A percentile compares a stretch with the other conserved stretches of the same genome.
Evolutionary conservation across 1,284 basidiomycete species (phyloP).

Genomic region (Sporisorium scitamineum): DNA sequence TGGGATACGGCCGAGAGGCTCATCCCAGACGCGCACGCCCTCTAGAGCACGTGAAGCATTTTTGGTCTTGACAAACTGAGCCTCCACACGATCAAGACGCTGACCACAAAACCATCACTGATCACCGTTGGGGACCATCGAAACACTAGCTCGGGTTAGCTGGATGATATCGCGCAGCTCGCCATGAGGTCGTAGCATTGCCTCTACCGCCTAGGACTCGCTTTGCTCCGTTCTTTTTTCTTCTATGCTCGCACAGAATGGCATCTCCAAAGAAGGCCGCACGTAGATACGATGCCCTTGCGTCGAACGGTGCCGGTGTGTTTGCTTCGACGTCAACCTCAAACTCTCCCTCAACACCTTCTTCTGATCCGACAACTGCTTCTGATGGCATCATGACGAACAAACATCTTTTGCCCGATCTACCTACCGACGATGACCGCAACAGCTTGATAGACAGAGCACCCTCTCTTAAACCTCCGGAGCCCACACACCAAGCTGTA

Average conservation of each 20-base stretch:
- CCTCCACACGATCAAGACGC: slow-evolving; percentile 33
- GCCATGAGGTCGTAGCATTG: slow-evolving; percentile 19
- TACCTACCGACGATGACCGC: slow-evolving; percentile 15
- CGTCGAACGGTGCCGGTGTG: neutral
- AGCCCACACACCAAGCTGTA: slow-evolving; percentile 21
- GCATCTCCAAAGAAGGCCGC: slow-evolving; percentile 46
- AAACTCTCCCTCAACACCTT: neutral
- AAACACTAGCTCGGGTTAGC: neutral
- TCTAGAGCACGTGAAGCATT: too few species aligned
- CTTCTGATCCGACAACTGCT: neutral
- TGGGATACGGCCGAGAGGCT: too few species aligned
- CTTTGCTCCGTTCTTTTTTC: slow-evolving; percentile 16
- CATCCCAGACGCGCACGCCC: too few species aligned
- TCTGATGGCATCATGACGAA: neutral
- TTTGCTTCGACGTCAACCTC: slow-evolving; percentile 15
- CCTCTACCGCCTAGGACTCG: too few species aligned
- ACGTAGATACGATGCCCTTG: slow-evolving; percentile 29
- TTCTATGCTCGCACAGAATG: slow-evolving; percentile 9
- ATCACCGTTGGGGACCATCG: neutral
- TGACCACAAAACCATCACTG: slow-evolving; percentile 6
- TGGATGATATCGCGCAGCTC: neutral
- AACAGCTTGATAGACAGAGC: slow-evolving; percentile 36
- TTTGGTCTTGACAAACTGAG: slow-evolving; percentile 18
- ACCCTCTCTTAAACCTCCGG: slow-evolving; percentile 31
- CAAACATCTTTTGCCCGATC: slow-evolving; percentile 19